A percentile compares a stretch with the other conserved stretches of the same genome.
phyloP scores from a whole-genome alignment of 2,329 filamentous ascomycete genomes.

The Botrytis aclada region DNA sequence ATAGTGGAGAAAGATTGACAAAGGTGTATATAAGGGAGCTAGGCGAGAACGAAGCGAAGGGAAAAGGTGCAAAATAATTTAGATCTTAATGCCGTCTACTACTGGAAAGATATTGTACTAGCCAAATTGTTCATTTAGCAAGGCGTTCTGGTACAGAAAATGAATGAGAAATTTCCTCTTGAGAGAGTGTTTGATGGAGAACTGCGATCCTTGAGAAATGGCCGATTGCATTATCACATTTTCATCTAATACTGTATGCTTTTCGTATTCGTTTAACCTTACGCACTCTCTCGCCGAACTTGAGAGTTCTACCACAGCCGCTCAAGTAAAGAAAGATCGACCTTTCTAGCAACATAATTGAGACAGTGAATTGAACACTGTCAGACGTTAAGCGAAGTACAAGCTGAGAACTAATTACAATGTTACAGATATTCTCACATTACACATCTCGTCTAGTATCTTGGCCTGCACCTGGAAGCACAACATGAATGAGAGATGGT shows the following conservation, averaged over 20 bases:
- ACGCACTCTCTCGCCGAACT: neutral
- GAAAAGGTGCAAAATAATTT: conserved; percentile 36
- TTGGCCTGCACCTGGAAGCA: neutral
- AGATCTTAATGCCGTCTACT: neutral
- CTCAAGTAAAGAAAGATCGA: neutral
- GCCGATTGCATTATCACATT: neutral
- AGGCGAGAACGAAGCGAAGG: conserved; percentile 72
- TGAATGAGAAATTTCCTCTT: neutral
- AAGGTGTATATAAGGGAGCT: conserved; percentile 81
- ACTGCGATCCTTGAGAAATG: neutral
- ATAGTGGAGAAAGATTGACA: conserved; percentile 67
- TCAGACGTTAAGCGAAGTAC: neutral
- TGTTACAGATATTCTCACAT: neutral
- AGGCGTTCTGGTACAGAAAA: conserved; percentile 22
- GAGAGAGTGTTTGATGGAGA: neutral
- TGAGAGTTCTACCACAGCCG: neutral
- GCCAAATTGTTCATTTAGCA: conserved; percentile 22
- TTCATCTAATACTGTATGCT: neutral
- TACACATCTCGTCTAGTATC: neutral
- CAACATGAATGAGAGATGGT: neutral
- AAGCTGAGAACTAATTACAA: neutral
- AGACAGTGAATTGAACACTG: neutral
- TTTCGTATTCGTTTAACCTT: no score
- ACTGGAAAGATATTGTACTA: neutral
- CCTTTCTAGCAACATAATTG: neutral